Evolutionary conservation across 306 rosid genomes (phyloP).

Genomic region (Vachellia pachyceras): DNA sequence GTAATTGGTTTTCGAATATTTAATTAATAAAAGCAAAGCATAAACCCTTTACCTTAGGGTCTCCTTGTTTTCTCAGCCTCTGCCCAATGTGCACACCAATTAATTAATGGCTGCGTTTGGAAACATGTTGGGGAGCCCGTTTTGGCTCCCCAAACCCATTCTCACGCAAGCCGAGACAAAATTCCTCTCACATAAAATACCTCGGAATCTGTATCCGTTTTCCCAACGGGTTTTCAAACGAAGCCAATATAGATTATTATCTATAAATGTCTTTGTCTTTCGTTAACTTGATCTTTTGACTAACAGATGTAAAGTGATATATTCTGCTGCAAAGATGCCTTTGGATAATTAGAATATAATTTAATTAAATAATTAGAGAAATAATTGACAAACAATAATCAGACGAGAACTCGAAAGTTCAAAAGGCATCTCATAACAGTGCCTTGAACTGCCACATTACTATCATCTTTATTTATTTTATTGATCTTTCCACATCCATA

Average conservation of each 20-base stretch:
- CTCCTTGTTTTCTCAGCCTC: slow-evolving; percentile 48
- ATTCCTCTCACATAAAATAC: no score
- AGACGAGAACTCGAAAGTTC: slow-evolving; percentile 32
- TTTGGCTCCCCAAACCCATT: no score
- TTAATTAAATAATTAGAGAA: neutral
- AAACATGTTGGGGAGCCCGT: no score
- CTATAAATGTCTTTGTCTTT: neutral
- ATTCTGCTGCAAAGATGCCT: slow-evolving; percentile 33
- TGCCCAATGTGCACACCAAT: slow-evolving; percentile 12
- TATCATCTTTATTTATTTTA: neutral
- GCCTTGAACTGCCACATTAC: slow-evolving; percentile 10
- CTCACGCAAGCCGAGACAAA: no score
- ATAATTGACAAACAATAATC: neutral
- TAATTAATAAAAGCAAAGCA: slow-evolving; percentile 15
- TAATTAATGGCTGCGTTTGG: neutral
- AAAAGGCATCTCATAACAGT: slow-evolving; percentile 12
- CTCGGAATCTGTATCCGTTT: no score
- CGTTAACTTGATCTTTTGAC: slow-evolving; percentile 41
- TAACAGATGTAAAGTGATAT: slow-evolving; percentile 11
- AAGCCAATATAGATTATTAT: neutral
- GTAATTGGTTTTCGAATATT: no score
- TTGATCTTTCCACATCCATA: neutral
- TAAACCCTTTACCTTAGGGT: slow-evolving; percentile 5
- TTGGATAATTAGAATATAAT: slow-evolving; percentile 4
- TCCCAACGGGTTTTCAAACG: no score